These are phyloP conservation scores for Talaromyces sp. DNA, from an alignment of 2,329 filamentous ascomycete genomes.

Conservation along the genomic window DNA sequence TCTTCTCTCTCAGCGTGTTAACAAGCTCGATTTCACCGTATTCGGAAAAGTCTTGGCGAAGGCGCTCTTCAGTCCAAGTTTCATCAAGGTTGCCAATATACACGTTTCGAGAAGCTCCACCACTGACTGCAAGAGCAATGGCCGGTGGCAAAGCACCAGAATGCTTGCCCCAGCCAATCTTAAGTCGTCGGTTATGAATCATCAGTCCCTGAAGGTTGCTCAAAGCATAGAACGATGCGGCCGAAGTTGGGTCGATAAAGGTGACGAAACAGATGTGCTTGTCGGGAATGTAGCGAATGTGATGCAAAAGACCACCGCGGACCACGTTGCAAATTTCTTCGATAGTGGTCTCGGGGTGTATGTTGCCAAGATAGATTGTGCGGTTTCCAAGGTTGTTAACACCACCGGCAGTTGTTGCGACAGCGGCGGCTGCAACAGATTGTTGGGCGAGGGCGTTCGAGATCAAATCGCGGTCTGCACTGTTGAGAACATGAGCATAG, in stretches of 20 bases:
- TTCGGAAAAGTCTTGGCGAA: constrained; percentile 94
- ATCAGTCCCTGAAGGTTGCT: constrained; percentile 97
- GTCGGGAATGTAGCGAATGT: constrained; percentile 98
- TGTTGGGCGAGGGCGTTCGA: constrained; percentile 95
- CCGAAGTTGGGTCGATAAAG: constrained; percentile 96
- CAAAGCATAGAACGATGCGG: constrained; percentile 93
- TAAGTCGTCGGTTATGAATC: constrained; percentile 96
- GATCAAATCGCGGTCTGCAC: constrained; percentile 91
- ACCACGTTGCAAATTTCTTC: constrained; percentile 99
- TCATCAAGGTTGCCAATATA: constrained; percentile 98
- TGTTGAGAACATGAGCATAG: constrained; percentile 93
- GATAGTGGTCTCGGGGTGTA: constrained; percentile 96
- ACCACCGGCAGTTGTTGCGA: constrained; percentile 91
- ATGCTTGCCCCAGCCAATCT: constrained; percentile 99
- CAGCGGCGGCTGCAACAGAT: constrained; percentile 91
- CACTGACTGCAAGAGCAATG: constrained; percentile 91
- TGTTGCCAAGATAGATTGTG: constrained; percentile 97
- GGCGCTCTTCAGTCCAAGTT: constrained; percentile 90
- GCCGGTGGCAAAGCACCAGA: constrained; percentile 92
- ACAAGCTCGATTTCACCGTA: constrained; percentile 97
- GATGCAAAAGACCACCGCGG: constrained; percentile 86
- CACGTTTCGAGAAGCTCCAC: constrained; percentile 95
- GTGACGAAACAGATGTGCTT: constrained; percentile 99
- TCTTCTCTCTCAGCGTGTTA: constrained; percentile 95
- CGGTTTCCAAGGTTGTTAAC: constrained; percentile 97